Base-by-base conservation (phyloP, 169 alveolate genomes). In the Babesia ovis region DNA sequence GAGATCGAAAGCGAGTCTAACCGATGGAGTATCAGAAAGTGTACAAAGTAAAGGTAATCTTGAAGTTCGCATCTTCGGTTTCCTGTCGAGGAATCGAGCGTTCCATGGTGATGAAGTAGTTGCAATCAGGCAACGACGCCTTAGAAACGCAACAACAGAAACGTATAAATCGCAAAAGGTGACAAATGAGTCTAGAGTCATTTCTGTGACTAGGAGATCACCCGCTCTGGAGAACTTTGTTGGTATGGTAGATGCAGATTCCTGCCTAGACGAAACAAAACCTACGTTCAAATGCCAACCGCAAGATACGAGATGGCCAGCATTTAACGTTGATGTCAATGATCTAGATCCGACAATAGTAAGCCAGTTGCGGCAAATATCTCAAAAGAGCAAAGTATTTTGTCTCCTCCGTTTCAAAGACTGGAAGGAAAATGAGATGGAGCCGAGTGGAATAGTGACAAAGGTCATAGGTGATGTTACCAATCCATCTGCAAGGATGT, bases 41-140 rank as follows among this genome's bases (percentile, higher is more conserved):
- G 69, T 41, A 2, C 3, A 20, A 4, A 12, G 34, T 18, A 32
- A 5, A 23, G 42, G 45, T 20, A 83, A 72, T 68, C 50, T 16
- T 25, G 61, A 59, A 23, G 77, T 76, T 50, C 61, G 58, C 51
- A 79, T 90, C 11, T 84, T 79, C 42, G 94, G 94, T 1, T 90
- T 86, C 77, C 79, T 90, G 9, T 77, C 92, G 57, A 67, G 94
- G 48, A 90, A 90, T 37, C 64, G 94, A 20, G 92, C 92, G 9
- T 59, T 90, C 43, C 87, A 90, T 59, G 91, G 90, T 1, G 94
- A 90, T 42, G 62, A 70, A 11, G 94, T 90, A 23, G 85, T 77
- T 55, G 93, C 85, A 4, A 37, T 85, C 25, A 59, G 82, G 32
- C 76, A 60, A 31, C 43, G 93, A 37, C 55, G 93, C 18, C 37